Evolutionary conservation across 2,329 filamentous ascomycete species (phyloP).

Genomic region (Pyrenochaeta sp.): DNA sequence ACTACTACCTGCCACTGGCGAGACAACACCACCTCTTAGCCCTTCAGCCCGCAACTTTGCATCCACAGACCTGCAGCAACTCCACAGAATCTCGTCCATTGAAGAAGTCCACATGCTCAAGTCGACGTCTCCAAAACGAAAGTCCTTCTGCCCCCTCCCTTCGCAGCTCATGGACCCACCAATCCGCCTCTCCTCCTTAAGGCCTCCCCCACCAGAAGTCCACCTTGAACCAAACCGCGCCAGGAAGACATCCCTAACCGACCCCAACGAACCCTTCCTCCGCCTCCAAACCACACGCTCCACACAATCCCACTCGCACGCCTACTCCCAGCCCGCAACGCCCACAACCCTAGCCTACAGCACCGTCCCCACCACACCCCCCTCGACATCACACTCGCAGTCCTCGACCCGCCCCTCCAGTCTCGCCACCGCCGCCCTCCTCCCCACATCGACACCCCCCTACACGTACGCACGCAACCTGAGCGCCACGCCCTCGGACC

Average conservation of each 20-base stretch:
- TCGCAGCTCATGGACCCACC: conserved; percentile 33
- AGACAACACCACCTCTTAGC: conserved; percentile 37
- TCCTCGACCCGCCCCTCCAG: conserved; percentile 30
- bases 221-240: conserved; percentile 16
- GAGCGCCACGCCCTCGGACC: conserved; percentile 39
- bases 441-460: conserved; percentile 18
- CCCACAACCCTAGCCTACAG: conserved; percentile 23
- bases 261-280: conserved; percentile 38
- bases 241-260: conserved; percentile 39
- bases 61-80: conserved; percentile 26
- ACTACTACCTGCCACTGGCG: conserved; percentile 22
- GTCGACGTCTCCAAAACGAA: conserved; percentile 27
- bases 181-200: conserved; percentile 40
- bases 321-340: too few relatives aligned
- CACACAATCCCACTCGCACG: conserved; percentile 14
- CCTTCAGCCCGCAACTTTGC: conserved; percentile 32
- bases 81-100: conserved; percentile 23
- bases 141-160: conserved; percentile 24
- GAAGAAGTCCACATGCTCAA: conserved; percentile 17
- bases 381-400: conserved; percentile 28
- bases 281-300: conserved; percentile 30
- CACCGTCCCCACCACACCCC: conserved; percentile 28
- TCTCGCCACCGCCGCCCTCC: conserved; percentile 32
- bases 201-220: conserved; percentile 24
- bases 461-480: conserved; percentile 33